Conservation (phyloP, 2,329 filamentous ascomycete species). For the Aspergillus japonicus region DNA sequence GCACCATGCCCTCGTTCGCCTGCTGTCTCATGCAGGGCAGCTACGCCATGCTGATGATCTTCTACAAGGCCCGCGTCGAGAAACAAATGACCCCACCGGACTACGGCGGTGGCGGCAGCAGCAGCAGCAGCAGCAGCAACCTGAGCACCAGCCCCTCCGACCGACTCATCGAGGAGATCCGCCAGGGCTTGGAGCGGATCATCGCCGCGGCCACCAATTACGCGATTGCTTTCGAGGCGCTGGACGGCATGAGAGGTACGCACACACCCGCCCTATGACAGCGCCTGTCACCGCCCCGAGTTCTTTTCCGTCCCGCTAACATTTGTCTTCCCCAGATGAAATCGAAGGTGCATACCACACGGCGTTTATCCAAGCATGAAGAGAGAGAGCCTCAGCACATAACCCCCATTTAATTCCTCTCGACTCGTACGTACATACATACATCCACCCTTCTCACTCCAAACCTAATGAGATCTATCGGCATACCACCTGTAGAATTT, state of each 20-base stretch:
- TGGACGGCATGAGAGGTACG: constrained; percentile 47
- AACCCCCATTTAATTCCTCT: neutral
- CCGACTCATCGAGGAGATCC: constrained; percentile 36
- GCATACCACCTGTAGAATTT: neutral
- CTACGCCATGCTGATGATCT: constrained; percentile 49
- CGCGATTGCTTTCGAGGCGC: constrained; percentile 43
- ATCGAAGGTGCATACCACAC: constrained; percentile 45
- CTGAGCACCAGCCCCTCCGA: constrained; percentile 26
- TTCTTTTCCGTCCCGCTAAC: neutral
- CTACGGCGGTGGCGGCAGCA: constrained; percentile 23
- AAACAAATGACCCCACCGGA: constrained; percentile 30
- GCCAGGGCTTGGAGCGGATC: constrained; percentile 39
- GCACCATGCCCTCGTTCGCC: constrained; percentile 49
- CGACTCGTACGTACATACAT: neutral
- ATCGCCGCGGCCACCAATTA: constrained; percentile 41
- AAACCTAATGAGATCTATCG: neutral
- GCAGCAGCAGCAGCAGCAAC: constrained; percentile 24
- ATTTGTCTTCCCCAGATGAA: constrained; percentile 32
- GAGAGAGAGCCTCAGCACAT: neutral
- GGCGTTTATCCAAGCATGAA: constrained; percentile 35
- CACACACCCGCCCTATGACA: neutral
- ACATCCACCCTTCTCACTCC: neutral
- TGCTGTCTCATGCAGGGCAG: constrained; percentile 50
- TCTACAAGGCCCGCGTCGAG: constrained; percentile 42
- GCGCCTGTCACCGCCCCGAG: too few relatives aligned